Conservation (phyloP, 163 green algal genomes). For the Prototheca wickerhamii region DNA sequence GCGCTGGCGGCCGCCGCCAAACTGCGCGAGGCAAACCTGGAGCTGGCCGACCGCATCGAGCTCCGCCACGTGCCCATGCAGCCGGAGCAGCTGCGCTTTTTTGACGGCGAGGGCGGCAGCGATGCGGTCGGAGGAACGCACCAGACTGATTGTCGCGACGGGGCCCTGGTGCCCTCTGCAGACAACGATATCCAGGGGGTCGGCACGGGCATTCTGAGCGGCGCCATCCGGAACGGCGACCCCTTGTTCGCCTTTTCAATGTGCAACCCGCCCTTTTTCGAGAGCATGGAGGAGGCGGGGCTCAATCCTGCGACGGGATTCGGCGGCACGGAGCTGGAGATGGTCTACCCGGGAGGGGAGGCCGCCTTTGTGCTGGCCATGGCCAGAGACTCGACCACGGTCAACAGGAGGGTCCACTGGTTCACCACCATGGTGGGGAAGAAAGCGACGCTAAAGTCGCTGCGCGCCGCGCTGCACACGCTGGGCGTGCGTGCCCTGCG, state of each 20-base stretch:
- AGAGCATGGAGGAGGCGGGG: constrained; percentile 52
- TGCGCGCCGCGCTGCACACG: constrained; percentile 43
- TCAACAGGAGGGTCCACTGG: constrained; percentile 48
- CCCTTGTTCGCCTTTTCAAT: constrained; percentile 74
- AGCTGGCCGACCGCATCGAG: constrained; percentile 52
- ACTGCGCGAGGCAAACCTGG: constrained; percentile 55
- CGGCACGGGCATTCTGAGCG: background rate
- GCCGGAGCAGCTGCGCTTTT: constrained; percentile 6
- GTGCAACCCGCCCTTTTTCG: constrained; percentile 97
- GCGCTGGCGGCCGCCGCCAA: constrained; percentile 43
- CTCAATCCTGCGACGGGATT: constrained; percentile 63
- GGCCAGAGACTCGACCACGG: constrained; percentile 66
- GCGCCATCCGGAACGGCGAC: background rate
- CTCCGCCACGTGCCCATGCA: constrained; percentile 33
- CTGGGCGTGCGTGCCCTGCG: constrained; percentile 49
- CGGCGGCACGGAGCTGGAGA: constrained; percentile 68
- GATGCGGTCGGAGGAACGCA: background rate
- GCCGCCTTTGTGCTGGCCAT: constrained; percentile 77
- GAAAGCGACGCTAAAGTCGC: constrained; percentile 59
- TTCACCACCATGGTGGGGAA: constrained; percentile 84
- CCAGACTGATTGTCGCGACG: background rate
- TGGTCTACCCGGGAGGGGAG: constrained; percentile 85
- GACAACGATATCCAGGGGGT: background rate
- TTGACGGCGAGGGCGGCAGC: background rate
- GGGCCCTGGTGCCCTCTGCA: background rate